These are phyloP conservation scores for Lagenaria siceraria DNA, from an alignment of 306 rosid genomes.

Conservation along the genomic window DNA sequence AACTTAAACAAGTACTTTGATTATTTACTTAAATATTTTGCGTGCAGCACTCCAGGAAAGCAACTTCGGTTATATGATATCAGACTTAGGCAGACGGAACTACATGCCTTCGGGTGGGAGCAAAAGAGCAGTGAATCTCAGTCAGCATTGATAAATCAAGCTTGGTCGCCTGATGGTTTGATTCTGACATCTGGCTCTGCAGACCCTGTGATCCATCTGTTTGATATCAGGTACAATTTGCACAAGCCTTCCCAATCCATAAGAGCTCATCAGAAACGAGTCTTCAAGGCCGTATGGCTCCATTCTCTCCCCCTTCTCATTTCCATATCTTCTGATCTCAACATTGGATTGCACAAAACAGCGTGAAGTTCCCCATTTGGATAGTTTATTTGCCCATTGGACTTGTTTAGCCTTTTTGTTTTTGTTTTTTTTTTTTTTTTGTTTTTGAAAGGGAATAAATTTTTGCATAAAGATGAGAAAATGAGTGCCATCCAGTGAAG, in stretches of 20 bases:
- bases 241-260: constrained; percentile 74
- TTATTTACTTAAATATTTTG: not conserved
- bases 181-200: constrained; percentile 77
- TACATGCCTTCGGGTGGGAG: constrained; percentile 95
- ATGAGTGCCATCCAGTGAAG: not conserved
- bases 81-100: constrained; percentile 65
- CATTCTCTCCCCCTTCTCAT: constrained; percentile 62
- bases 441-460: not conserved
- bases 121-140: constrained; percentile 97
- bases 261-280: constrained; percentile 86
- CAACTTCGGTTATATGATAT: constrained; percentile 88
- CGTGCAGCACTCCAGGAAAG: constrained; percentile 63
- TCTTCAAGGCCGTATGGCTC: constrained; percentile 89
- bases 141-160: constrained; percentile 88
- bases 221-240: constrained; percentile 68
- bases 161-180: constrained; percentile 97
- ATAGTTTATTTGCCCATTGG: not conserved
- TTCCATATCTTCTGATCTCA: constrained; percentile 89
- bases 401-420: not conserved
- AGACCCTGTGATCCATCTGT: constrained; percentile 84
- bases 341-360: constrained; percentile 72
- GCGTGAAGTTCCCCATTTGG: constrained; percentile 14
- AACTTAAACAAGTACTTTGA: not conserved
- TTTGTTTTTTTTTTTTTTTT: too few relatives aligned
- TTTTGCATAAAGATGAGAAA: not conserved